Evolutionary conservation across 768 basidiomycete genomes (phyloP).

Genomic region (Serendipita sp.): DNA sequence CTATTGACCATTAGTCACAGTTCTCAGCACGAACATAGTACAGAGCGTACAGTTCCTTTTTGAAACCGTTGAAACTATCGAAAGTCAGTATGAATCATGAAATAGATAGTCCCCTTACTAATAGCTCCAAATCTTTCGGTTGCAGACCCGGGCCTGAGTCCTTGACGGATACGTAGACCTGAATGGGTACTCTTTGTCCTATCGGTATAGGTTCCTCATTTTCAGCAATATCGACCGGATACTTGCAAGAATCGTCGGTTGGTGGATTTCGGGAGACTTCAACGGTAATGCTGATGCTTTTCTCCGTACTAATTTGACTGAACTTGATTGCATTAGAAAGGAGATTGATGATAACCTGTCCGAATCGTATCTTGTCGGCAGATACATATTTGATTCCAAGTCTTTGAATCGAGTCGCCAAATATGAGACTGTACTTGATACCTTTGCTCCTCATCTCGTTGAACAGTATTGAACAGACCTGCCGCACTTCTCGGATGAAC

Average conservation of each 20-base stretch:
- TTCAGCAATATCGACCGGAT: conserved; percentile 12
- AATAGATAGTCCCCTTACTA: conserved; percentile 7
- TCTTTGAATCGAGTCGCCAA: conserved; percentile 19
- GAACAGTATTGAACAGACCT: conserved; percentile 22
- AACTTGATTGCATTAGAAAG: conserved; percentile 25
- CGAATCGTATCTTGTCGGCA: conserved; percentile 24
- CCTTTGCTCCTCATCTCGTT: conserved; percentile 24
- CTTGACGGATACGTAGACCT: conserved; percentile 22
- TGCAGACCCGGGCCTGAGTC: conserved; percentile 26
- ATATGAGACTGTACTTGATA: conserved; percentile 19
- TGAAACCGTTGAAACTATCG: conserved; percentile 19
- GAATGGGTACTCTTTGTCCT: conserved; percentile 12
- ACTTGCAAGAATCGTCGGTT: conserved; percentile 15
- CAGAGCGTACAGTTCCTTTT: conserved; percentile 18
- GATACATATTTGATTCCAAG: conserved; percentile 19
- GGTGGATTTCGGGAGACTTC: conserved; percentile 21
- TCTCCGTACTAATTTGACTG: conserved; percentile 18
- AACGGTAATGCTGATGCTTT: conserved; percentile 19
- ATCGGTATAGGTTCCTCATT: not conserved
- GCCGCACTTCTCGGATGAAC: conserved; percentile 18
- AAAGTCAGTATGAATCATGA: not conserved
- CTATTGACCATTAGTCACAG: not conserved
- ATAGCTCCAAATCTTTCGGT: conserved; percentile 20
- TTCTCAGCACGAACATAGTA: conserved; percentile 11
- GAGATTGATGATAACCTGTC: conserved; percentile 23